Evolutionary conservation across 164 flowering plant genomes (phyloP).

Genomic region (Vitis labrusca): DNA sequence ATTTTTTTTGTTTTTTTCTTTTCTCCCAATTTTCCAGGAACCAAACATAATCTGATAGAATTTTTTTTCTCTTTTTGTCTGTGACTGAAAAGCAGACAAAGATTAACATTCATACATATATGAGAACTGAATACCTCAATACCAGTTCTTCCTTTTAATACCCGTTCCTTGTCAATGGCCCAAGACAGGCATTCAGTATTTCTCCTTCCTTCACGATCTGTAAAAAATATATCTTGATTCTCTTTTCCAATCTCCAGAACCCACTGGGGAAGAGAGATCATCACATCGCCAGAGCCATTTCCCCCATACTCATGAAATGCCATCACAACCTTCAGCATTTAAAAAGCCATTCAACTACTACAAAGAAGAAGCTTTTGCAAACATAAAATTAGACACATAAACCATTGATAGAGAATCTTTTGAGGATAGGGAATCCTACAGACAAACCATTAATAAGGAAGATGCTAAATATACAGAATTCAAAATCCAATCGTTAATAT

Average conservation of each 20-base stretch:
- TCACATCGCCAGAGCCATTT: conserved; percentile 47
- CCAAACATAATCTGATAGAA: too few relatives aligned
- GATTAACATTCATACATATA: background rate
- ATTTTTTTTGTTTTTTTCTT: too few relatives aligned
- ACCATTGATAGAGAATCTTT: background rate
- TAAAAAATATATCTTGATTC: conserved; percentile 83
- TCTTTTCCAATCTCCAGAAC: conserved; percentile 76
- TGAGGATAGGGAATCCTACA: too few relatives aligned
- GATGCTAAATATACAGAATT: too few relatives aligned
- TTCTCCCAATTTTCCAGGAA: too few relatives aligned
- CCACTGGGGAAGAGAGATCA: conserved; percentile 84
- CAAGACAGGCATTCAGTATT: conserved; percentile 80
- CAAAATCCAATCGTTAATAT: too few relatives aligned
- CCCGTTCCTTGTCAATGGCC: conserved; percentile 88
- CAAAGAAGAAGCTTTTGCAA: background rate
- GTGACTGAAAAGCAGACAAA: too few relatives aligned
- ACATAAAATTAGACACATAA: background rate
- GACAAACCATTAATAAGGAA: too few relatives aligned
- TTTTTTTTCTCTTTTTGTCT: too few relatives aligned
- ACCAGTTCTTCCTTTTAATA: conserved; percentile 77
- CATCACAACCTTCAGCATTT: conserved; percentile 67
- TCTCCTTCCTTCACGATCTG: conserved; percentile 81
- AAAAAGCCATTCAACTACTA: background rate
- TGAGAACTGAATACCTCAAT: conserved; percentile 55
- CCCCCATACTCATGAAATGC: conserved; percentile 86